Conservation (phyloP, 495 filamentous ascomycete genomes). For the Hyphodiscus hymeniophilus region DNA sequence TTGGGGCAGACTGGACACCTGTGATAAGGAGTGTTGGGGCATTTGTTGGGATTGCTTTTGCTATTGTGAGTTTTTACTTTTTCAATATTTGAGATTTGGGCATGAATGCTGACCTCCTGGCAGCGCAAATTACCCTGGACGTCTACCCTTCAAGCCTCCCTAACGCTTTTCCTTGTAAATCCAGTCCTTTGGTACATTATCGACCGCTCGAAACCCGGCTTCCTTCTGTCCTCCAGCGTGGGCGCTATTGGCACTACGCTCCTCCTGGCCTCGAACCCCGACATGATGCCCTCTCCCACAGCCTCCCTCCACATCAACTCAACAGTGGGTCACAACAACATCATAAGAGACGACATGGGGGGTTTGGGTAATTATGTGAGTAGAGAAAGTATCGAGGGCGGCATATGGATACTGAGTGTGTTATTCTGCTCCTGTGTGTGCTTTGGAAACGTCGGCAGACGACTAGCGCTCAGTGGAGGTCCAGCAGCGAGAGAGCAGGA, state of each 20-base stretch:
- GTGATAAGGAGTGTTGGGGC: conserved; percentile 83
- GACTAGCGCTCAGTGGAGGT: conserved; percentile 47
- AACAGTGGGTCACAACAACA: background rate
- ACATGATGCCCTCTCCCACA: conserved; percentile 60
- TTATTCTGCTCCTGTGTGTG: conserved; percentile 91
- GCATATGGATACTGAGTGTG: conserved; percentile 84
- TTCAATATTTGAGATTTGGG: background rate
- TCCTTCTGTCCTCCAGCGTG: conserved; percentile 64
- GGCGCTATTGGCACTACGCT: conserved; percentile 63
- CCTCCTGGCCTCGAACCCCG: conserved; percentile 64
- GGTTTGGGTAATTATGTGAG: conserved; percentile 47
- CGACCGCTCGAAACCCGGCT: conserved; percentile 80
- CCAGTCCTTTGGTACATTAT: conserved; percentile 94
- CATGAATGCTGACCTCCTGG: conserved; percentile 12
- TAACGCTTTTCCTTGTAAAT: conserved; percentile 86
- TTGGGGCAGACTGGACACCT: conserved; percentile 64
- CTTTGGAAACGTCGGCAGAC: conserved; percentile 90
- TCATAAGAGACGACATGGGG: background rate
- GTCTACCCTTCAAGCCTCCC: conserved; percentile 84
- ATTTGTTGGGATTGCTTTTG: conserved; percentile 94
- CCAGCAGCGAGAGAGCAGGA: too few relatives aligned
- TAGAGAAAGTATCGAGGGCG: conserved; percentile 68
- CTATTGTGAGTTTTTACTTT: conserved; percentile 58
- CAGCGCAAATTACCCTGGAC: conserved; percentile 85
- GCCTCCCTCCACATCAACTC: conserved; percentile 7